These are phyloP conservation scores for Mollisia scopiformis DNA, from an alignment of 2,329 filamentous ascomycete species.

Conservation along the genomic window DNA sequence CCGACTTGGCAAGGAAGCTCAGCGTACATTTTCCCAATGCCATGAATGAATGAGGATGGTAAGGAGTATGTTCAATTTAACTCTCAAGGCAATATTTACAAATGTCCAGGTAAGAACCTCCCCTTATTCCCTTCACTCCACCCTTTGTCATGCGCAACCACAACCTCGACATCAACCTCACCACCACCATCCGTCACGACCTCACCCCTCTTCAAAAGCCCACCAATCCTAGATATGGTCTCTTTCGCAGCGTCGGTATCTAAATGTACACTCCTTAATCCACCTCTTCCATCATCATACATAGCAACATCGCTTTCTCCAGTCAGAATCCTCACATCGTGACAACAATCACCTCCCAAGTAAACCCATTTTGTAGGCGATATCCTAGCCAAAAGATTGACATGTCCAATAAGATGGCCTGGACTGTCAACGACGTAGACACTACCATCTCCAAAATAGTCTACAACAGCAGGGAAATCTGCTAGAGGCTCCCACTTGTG, in stretches of 20 bases:
- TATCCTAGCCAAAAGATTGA: constrained; percentile 50
- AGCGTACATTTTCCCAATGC: neutral
- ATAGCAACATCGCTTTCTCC: constrained; percentile 55
- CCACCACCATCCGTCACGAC: neutral
- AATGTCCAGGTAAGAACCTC: constrained; percentile 32
- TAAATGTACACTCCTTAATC: constrained; percentile 51
- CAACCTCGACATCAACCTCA: constrained; percentile 46
- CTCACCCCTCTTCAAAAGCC: constrained; percentile 38
- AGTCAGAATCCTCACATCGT: constrained; percentile 52
- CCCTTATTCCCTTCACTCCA: constrained; percentile 46
- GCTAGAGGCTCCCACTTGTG: constrained; percentile 46
- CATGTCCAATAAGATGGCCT: constrained; percentile 53
- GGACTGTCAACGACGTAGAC: constrained; percentile 52
- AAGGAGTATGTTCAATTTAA: neutral
- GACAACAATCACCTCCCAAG: constrained; percentile 56
- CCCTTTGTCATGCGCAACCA: constrained; percentile 52
- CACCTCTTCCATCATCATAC: constrained; percentile 49
- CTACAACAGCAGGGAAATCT: constrained; percentile 47
- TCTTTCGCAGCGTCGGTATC: constrained; percentile 47
- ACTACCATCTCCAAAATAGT: constrained; percentile 50
- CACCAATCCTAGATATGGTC: constrained; percentile 45
- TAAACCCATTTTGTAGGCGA: constrained; percentile 46
- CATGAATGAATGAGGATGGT: neutral
- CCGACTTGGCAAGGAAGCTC: neutral
- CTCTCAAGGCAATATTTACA: constrained; percentile 2